Conservation (phyloP, 2,329 filamentous ascomycete species). For the Drechslerella dactyloides region DNA sequence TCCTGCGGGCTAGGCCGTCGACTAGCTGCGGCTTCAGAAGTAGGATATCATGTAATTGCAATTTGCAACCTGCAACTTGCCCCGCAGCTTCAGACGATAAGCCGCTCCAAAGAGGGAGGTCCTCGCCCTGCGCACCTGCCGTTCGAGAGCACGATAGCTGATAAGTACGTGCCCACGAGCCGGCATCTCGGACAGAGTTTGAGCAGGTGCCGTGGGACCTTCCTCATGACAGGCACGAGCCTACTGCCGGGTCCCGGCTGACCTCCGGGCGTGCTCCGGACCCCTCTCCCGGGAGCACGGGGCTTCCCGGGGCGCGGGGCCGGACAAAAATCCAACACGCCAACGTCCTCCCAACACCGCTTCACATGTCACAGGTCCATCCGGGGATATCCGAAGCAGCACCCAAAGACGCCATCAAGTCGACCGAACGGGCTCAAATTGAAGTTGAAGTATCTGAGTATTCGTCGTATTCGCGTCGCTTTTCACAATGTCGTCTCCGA, state of each 20-base stretch:
- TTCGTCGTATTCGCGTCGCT: background rate
- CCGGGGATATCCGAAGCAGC: background rate
- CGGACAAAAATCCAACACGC: conserved; percentile 9
- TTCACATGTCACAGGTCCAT: background rate
- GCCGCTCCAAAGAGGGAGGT: conserved; percentile 40
- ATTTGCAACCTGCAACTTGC: background rate
- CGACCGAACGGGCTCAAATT: conserved; percentile 9
- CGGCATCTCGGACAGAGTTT: conserved; percentile 24
- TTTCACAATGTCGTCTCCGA: conserved; percentile 51
- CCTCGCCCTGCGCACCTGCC: background rate
- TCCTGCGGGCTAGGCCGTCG: background rate
- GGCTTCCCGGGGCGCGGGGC: conserved; percentile 16
- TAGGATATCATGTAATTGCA: background rate
- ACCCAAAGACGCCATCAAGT: background rate
- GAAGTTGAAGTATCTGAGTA: conserved; percentile 5
- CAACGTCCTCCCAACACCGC: background rate
- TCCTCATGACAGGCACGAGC: no score
- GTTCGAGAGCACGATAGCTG: background rate
- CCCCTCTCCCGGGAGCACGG: conserved; percentile 44
- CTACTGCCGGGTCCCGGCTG: conserved; percentile 20
- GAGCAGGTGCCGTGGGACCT: conserved; percentile 18
- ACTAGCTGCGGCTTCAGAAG: background rate
- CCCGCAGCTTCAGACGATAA: conserved; percentile 23
- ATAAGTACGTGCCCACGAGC: conserved; percentile 12
- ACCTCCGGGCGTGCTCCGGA: conserved; percentile 24